Evolutionary conservation across 306 rosid genomes (phyloP).

Genomic region (Adenanthera pavonina): DNA sequence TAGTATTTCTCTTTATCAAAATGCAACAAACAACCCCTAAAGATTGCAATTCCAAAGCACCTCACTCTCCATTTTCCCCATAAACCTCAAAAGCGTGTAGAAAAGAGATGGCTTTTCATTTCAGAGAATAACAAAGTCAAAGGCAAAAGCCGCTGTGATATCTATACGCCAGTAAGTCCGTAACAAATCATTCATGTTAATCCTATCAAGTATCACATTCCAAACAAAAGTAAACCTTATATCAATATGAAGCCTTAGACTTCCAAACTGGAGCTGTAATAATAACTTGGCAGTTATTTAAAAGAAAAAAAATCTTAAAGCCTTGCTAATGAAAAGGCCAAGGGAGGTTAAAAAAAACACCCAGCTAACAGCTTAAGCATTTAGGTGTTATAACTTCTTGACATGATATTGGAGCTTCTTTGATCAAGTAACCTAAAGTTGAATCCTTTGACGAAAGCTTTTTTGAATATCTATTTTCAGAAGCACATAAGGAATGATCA

Average conservation of each 20-base stretch:
- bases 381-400: not conserved
- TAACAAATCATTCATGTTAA: not conserved
- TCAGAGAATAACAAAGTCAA: not conserved
- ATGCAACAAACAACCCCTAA: not conserved
- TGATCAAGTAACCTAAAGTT: conserved; percentile 13
- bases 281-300: not conserved
- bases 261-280: not conserved
- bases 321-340: not conserved
- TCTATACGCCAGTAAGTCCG: not conserved
- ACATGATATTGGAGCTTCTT: conserved; percentile 8
- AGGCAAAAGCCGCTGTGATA: not conserved
- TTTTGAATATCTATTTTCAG: not conserved
- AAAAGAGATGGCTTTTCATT: not conserved
- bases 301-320: not conserved
- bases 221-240: not conserved
- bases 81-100: conserved; percentile 4
- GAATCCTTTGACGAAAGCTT: conserved; percentile 13
- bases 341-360: not conserved
- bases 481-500: conserved; percentile 21
- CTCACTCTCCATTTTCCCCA: not conserved
- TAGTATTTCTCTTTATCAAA: not conserved
- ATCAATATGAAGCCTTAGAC: not conserved
- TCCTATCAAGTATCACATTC: not conserved
- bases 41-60: not conserved
- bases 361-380: not conserved